Base-by-base conservation (phyloP, 2,329 filamentous ascomycete genomes). In the Claviceps capensis region DNA sequence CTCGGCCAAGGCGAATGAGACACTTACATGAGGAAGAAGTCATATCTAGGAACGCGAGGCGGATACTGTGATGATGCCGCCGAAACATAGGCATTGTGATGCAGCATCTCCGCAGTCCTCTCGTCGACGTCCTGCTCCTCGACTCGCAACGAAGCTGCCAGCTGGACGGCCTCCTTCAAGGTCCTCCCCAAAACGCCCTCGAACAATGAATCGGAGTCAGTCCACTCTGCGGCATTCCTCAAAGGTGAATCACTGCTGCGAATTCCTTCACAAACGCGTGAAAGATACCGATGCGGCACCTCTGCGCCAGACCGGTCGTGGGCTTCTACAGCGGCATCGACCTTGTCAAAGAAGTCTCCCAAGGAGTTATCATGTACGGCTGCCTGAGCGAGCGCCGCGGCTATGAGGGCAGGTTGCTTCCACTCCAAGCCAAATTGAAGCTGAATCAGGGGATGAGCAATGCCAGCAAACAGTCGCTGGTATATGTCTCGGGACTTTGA, bases 381-480 rank as follows among this genome's bases (percentile, higher is more conserved):
- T 1, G 85, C 74, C 68, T 94, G 83, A 0, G 89, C 87, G 17
- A 95, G 77, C 1, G 73, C 88, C 67, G 91, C 80, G 5, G 88
- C 87, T 30, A 95, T 75, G 54, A 95, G 81, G 40, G 85, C 85
- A 2, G 87, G 87, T 62, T 95, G 88, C 9, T 76, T 65, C 70
- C 88, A 95, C 63, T 95, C 88, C 38, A 95, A 63, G 4, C 86
- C 89, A 62, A 88, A 95, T 48, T 88, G 86, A 19, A 95, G 75
- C 63, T 95, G 88, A 56, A 95, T 90, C 16, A 93, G 69, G 2
- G 88, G 88, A 61, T 95, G 88, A 2, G 89, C 59, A 56, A 91
- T 30, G 75, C 82, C 83, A 16, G 75, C 77, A 61, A 79, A 88
- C 61, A 91, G 69, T 17, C 88, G 75, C 2, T 74, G 72, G 2